Base-by-base conservation (phyloP, 495 filamentous ascomycete species). In the Bryoglossum gracile region DNA sequence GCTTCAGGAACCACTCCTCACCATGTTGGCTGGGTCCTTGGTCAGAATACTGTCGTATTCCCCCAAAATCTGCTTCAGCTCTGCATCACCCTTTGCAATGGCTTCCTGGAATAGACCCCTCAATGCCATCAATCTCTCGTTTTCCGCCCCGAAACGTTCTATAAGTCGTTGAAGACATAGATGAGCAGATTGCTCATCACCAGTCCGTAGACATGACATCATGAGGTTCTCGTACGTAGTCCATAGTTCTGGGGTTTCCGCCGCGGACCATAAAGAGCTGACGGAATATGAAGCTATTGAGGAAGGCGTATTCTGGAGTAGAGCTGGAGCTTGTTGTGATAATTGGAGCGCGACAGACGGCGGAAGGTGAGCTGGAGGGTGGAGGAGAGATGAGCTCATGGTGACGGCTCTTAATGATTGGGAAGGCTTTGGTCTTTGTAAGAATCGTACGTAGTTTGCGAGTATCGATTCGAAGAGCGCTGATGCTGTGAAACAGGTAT, bases 71-170 rank as follows among this genome's bases (percentile, higher is more conserved):
- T 68, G 67, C 48, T 87, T 78, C 28, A 95, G 68, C 21, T 72
- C 80, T 16, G 69, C 61, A 23, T 74, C 57, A 59, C 82, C 74
- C 43, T 75, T 69, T 8, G 91, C 89, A 33, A 76, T 77, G 8
- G 92, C 91, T 65, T 98, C 92, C 53, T 89, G 78, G 59, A 91
- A 83, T 38, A 98, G 61, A 16, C 94, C 94, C 30, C 72, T 71
- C 41, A 98, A 65, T 1, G 83, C 89, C 75, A 87, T 81, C 17
- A 97, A 71, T 42, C 85, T 81, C 61, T 94, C 87, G 59, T 95
- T 92, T 24, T 78, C 71, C 10, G 72, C 66, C 30, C 91, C 89
- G 62, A 98, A 97, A 17, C 92, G 87, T 23, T 69, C 68, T 6
- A 77, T 81, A 36, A 98, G 72, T 25, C 75, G 76, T 60, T 83